Evolutionary conservation across 169 alveolate species (phyloP).

Genomic region (Cryptosporidium andersoni): DNA sequence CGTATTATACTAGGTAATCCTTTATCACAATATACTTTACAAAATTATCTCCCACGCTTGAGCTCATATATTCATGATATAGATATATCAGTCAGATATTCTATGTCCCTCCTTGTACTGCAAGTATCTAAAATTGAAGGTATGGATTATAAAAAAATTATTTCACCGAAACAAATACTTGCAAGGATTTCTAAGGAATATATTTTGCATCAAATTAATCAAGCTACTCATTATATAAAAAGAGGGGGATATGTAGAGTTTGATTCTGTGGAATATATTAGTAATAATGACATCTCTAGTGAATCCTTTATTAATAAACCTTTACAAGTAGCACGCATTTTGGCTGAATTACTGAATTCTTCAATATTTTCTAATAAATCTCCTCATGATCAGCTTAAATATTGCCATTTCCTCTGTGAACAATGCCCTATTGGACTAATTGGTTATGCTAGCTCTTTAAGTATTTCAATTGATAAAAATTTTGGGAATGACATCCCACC

Average conservation of each 20-base stretch:
- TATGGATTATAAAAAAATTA: constrained; percentile 27
- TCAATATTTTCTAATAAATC: constrained; percentile 51
- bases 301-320: constrained; percentile 22
- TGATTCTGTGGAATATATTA: background rate
- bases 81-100: constrained; percentile 41
- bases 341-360: constrained; percentile 51
- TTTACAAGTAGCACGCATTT: constrained; percentile 40
- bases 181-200: constrained; percentile 59
- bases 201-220: constrained; percentile 36
- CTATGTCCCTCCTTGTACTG: constrained; percentile 29
- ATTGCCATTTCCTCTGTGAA: constrained; percentile 48
- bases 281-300: background rate
- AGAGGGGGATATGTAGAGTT: background rate
- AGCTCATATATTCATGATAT: constrained; percentile 23
- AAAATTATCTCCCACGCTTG: constrained; percentile 4
- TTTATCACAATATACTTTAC: constrained; percentile 16
- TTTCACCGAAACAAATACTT: constrained; percentile 56
- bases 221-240: constrained; percentile 16
- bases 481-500: constrained; percentile 32
- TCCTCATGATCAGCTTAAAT: constrained; percentile 20
- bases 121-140: constrained; percentile 60
- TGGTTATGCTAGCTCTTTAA: constrained; percentile 31
- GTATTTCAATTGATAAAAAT: constrained; percentile 36
- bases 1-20: constrained; percentile 33
- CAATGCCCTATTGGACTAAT: constrained; percentile 57